Evolutionary conservation across 2,329 filamentous ascomycete species (phyloP).

Genomic region (Curvularia verruculosa): DNA sequence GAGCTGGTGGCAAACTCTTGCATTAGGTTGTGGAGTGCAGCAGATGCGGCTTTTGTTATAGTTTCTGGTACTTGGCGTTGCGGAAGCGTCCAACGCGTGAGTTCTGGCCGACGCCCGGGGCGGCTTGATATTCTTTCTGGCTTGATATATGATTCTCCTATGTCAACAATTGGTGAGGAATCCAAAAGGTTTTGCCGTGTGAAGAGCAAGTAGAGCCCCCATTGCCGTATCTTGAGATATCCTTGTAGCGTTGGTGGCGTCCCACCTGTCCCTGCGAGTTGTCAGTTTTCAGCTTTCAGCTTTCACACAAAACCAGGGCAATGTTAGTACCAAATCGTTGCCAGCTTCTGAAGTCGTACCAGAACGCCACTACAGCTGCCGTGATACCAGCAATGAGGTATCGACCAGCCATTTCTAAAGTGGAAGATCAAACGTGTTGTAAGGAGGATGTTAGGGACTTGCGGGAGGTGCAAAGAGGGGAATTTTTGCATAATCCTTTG

Average conservation of each 20-base stretch:
- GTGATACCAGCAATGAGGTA: constrained; percentile 21
- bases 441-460: not conserved
- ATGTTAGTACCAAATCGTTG: constrained; percentile 22
- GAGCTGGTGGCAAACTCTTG: constrained; percentile 24
- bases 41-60: constrained; percentile 30
- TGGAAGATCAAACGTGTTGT: not conserved
- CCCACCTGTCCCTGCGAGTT: constrained; percentile 36
- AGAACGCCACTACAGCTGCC: constrained; percentile 23
- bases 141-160: constrained; percentile 34
- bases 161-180: constrained; percentile 29
- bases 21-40: constrained; percentile 31
- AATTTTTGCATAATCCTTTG: not conserved
- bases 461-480: not conserved
- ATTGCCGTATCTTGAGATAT: constrained; percentile 38
- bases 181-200: constrained; percentile 34
- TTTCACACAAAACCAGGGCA: not conserved
- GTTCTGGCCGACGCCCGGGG: constrained; percentile 24
- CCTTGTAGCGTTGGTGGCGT: constrained; percentile 40
- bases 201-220: constrained; percentile 39
- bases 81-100: constrained; percentile 40
- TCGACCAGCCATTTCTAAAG: constrained; percentile 7
- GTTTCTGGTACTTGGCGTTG: constrained; percentile 34
- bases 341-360: constrained; percentile 36
- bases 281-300: constrained; percentile 1
- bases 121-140: constrained; percentile 28